Conservation (phyloP, 257 asterid species). For the Solanum ossicruentum region DNA sequence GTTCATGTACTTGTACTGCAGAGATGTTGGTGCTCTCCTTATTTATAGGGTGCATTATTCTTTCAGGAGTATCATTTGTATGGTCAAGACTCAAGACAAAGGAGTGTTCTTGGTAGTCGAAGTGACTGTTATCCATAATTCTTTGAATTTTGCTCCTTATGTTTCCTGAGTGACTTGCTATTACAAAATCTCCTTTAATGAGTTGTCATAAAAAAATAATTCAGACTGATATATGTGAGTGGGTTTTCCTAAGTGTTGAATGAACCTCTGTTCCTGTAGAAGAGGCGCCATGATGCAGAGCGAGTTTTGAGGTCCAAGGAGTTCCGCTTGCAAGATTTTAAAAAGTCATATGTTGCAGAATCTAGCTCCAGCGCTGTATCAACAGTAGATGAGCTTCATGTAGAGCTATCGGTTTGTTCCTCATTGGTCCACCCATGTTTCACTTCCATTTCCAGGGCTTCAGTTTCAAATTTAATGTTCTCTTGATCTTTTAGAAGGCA, state of each 20-base stretch:
- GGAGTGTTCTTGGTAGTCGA: neutral
- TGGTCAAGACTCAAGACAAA: neutral
- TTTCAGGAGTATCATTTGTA: neutral
- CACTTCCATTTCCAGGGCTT: neutral
- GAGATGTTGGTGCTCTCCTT: neutral
- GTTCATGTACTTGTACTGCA: neutral
- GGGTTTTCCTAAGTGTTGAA: neutral
- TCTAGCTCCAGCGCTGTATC: slow-evolving; percentile 39
- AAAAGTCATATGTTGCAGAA: slow-evolving; percentile 40
- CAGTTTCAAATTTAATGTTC: neutral
- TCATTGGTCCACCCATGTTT: neutral
- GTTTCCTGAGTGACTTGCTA: neutral
- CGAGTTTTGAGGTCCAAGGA: slow-evolving; percentile 40
- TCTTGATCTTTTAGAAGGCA: neutral
- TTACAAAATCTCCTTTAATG: neutral
- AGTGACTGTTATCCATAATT: neutral
- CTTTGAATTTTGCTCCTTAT: neutral
- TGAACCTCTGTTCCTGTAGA: slow-evolving; percentile 26
- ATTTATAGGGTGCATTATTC: neutral
- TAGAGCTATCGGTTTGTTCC: slow-evolving; percentile 56
- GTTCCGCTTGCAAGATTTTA: slow-evolving; percentile 43
- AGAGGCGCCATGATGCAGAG: slow-evolving; percentile 32
- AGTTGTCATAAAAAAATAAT: neutral
- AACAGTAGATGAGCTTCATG: slow-evolving; percentile 54
- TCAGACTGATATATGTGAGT: neutral